Base-by-base conservation (phyloP, 176 grass and related monocot species). In the Oryza longistaminata region DNA sequence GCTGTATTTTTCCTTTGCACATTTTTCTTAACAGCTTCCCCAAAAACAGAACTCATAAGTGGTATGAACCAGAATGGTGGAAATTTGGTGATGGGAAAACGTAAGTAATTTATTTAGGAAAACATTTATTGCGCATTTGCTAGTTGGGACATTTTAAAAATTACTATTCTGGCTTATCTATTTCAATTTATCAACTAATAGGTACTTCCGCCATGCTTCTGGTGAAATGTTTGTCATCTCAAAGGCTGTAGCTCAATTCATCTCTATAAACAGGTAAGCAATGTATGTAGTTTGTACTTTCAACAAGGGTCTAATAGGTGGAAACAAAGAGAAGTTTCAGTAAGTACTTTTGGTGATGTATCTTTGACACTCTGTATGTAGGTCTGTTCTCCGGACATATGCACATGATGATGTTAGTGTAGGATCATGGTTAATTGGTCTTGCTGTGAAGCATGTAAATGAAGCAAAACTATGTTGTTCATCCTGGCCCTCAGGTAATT, bases 61-160 rank as follows among this genome's bases (percentile, higher is more conserved):
- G 96, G 96, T 95, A 91, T 78, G 96, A 99, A 92, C 91, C 96
- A 24, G 96, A 99, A 43, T 99, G 96, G 96, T 99, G 96, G 96
- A 99, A 99, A 92, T 99, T 99, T 78, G 96, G 96, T 70, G 96
- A 99, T 67, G 93, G 96, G 71, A 99, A 99, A 94, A 92, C 88
- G 96, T 96, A 90, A 94, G 93, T 82, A 49, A 81, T 71, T 70
- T 89, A 37, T 44, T 77, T 50, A 43, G 15, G 53, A 76, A 73
- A 64, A 46, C 10, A 64, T 53, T 42, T 53, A 58, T 67, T 75
- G 19, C 66, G 48, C 24, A 11, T 73, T 83, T 74, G 46, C n/a
- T 88, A 29, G 69, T 75, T 85, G 11, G 37, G 70, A 66, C 29
- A 73, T 70, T 9, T 83, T 16, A 64, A 76, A 60, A 71, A 29